Evolutionary conservation across 495 filamentous ascomycete genomes (phyloP), one percentile per base, ranked within the genome.

Genomic region (Trichocladium antarcticum): DNA sequence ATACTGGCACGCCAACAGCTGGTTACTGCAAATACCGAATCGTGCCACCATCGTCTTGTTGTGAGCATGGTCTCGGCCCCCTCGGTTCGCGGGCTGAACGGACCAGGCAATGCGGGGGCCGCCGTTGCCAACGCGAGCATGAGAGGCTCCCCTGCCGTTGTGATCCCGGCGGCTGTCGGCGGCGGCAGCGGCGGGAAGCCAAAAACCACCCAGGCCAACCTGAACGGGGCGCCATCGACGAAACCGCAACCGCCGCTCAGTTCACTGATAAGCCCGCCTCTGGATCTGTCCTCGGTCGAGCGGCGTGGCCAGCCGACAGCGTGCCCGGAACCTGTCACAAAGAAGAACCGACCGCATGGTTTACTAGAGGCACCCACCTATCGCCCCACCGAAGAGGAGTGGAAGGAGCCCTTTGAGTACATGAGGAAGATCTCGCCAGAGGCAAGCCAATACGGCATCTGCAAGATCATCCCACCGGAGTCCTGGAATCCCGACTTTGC

Each of bases 401-500:
- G 88, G 69, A 87, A 82, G 57, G 89, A 97, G 58, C 92, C 93
- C 2, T 79, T 94, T 54, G 81, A 83, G 61, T 99, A 94, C 62
- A 89, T 99, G 42, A 76, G 78, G 55, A 95, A 86, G 60, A 96
- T 99, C 55, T 72, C 80, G 11, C 81, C 83, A 6, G 89, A 95
- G 58, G 92, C 85, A 15, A 71, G 65, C 45, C 79, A 87, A 58
- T 99, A 85, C 65, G 92, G 92, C 27, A 82, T 97, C 35, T 88
- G 86, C 74, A 90, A 96, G 67, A 84, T 99, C 51, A 84, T 97
- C 48, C 92, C 93, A 11, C 92, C 92, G 10, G 85, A 90, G 46
- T 79, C 74, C 28, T 99, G 92, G 92, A 89, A 93, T 50, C 92
- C 92, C 14, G 73, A 83, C 37, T 97, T 99, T 60, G 89, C 89